Base-by-base conservation (phyloP, 2,329 filamentous ascomycete species). In the Colletotrichum musicola region DNA sequence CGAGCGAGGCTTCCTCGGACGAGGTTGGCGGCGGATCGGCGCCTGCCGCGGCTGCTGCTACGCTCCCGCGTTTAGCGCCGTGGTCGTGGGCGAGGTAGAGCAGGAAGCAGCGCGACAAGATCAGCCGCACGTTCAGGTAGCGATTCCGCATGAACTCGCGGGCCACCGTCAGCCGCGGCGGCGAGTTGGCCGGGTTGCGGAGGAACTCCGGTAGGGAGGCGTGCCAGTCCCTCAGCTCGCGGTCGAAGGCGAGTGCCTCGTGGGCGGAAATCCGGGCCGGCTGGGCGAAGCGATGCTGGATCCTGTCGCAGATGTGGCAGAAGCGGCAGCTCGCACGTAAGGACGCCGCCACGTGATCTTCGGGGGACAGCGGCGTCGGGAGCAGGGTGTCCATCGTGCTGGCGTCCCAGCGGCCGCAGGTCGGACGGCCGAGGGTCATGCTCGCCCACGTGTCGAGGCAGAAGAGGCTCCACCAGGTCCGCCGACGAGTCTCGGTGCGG, bases 401-500 rank as follows among this genome's bases (percentile, higher is more conserved):
- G n/a, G 59, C 69, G 4, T 78, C 75, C 74, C 75, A 76, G 10
- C 73, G 72, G 38, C 74, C 76, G 59, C 74, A 75, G 0, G 67
- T 71, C 13, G 82, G 81, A n/a, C 80, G 74, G 1, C 81, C 81
- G 0, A 79, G 81, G 1, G 80, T 82, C 22, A 80, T 82, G 1
- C 79, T 79, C 38, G 79, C 81, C 81, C 81, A 82, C 0, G 80
- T 75, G 71, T 83, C 81, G 1, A 82, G 73, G 64, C 80, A 82
- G 62, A 82, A 82, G 27, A 82, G 70, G 58, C 81, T 80, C 81
- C 81, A 83, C 81, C 81, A 83, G 25, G 81, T 81, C 6, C 80
- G 75, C 27, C 80, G 73, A 54, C 81, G 74, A 69, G 78, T 78
- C 51, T 81, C 80, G 6, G 64, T 58, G 9, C 64, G 60, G 54